Evolutionary conservation across 768 basidiomycete genomes (phyloP).

Genomic region (Tulasnella sp.): DNA sequence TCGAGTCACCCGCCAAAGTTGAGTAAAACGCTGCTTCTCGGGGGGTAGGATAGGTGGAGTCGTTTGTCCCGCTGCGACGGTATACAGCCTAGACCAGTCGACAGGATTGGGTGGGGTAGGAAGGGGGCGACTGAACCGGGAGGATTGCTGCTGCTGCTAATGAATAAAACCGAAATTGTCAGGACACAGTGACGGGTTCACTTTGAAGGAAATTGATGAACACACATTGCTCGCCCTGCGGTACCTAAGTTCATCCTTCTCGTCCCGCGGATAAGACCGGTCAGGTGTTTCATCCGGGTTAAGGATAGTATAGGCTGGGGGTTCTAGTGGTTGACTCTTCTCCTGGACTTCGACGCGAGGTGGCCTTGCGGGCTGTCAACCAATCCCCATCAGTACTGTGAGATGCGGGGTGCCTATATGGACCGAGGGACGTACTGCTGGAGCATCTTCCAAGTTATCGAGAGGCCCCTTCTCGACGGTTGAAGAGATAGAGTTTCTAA

Average conservation of each 20-base stretch:
- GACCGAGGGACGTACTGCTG: background rate
- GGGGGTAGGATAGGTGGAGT: background rate
- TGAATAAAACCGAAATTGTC: too few relatives aligned
- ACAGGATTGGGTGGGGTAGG: background rate
- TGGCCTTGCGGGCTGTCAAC: too few relatives aligned
- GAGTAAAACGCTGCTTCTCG: background rate
- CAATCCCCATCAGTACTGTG: too few relatives aligned
- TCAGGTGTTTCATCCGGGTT: background rate
- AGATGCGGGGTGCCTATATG: background rate
- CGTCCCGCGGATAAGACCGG: background rate
- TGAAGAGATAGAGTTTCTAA: background rate
- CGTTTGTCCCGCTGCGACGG: background rate
- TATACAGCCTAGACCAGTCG: conserved; percentile 2
- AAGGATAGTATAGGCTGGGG: background rate
- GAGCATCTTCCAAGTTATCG: background rate
- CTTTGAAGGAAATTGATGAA: background rate
- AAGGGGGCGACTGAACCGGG: background rate
- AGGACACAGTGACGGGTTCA: too few relatives aligned
- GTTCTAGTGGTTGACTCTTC: background rate
- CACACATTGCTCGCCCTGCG: background rate
- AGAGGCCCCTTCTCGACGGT: background rate
- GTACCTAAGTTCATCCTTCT: too few relatives aligned
- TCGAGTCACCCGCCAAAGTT: background rate
- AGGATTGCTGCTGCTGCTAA: too few relatives aligned
- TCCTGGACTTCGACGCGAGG: background rate